Percentiles rank a stretch among this genome's conserved stretches.
Evolutionary conservation across 2,329 filamentous ascomycete genomes (phyloP).

Genomic region (Hymenoscyphus scutula): DNA sequence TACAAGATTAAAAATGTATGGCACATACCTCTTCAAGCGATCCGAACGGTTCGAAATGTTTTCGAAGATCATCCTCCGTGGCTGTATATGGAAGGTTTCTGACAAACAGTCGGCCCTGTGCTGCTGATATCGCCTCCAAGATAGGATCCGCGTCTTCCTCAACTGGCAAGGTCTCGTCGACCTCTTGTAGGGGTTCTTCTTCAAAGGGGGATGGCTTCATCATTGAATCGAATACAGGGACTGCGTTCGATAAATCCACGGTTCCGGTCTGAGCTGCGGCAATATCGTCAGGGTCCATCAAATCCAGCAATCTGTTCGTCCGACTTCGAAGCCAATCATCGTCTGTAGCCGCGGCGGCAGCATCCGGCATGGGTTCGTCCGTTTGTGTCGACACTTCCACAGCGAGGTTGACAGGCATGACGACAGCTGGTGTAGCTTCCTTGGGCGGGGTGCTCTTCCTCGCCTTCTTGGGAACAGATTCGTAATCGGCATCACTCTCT

Average conservation of each 20-base stretch:
- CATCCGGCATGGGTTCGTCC: slow-evolving; percentile 29
- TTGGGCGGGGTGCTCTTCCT: slow-evolving; percentile 35
- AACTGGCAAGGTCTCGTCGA: slow-evolving; percentile 21
- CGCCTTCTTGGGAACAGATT: slow-evolving; percentile 57
- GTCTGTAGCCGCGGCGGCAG: slow-evolving; percentile 41
- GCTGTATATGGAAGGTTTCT: slow-evolving; percentile 83
- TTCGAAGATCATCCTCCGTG: slow-evolving; percentile 72
- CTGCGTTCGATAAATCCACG: slow-evolving; percentile 22
- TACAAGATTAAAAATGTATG: slow-evolving; percentile 26
- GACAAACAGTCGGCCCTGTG: slow-evolving; percentile 78
- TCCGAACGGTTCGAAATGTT: slow-evolving; percentile 71
- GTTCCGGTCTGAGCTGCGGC: slow-evolving; percentile 21
- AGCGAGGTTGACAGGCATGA: slow-evolving; percentile 9
- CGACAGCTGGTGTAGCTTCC: slow-evolving; percentile 5
- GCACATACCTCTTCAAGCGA: slow-evolving; percentile 80
- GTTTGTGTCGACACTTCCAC: slow-evolving; percentile 15
- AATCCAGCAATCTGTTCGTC: slow-evolving; percentile 80
- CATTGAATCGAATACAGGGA: slow-evolving; percentile 16
- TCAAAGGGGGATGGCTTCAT: slow-evolving; percentile 17
- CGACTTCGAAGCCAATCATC: slow-evolving; percentile 89
- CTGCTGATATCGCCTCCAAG: slow-evolving; percentile 59
- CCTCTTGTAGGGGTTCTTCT: slow-evolving; percentile 15
- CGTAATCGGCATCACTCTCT: slow-evolving; percentile 75
- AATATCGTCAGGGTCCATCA: slow-evolving; percentile 58
- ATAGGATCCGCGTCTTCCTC: slow-evolving; percentile 33